Conservation (phyloP, 129 eudicot genomes). For the Centaurea solstitialis region DNA sequence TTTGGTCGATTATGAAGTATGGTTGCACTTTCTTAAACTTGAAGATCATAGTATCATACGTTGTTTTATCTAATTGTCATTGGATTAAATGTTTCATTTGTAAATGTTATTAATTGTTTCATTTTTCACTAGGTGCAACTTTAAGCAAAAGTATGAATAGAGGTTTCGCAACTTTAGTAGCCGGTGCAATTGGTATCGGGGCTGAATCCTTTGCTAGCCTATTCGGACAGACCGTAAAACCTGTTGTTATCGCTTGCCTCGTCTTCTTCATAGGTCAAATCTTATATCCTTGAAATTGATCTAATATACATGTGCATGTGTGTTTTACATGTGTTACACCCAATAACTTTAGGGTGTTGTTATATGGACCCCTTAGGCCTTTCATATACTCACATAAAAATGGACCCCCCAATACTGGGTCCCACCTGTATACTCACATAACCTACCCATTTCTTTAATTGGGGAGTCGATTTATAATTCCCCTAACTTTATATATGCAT, state of each 20-base stretch:
- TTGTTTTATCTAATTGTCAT: background rate
- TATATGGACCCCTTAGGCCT: too few relatives aligned
- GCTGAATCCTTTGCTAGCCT: constrained; percentile 47
- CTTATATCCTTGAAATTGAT: background rate
- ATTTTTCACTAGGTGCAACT: constrained; percentile 47
- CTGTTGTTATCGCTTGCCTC: constrained; percentile 40
- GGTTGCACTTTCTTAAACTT: too few relatives aligned
- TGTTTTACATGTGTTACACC: background rate
- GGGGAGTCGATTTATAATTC: too few relatives aligned
- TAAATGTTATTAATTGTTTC: background rate
- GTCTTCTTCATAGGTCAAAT: constrained; percentile 54
- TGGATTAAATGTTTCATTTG: background rate
- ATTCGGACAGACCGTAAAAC: constrained; percentile 50
- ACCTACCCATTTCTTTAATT: too few relatives aligned
- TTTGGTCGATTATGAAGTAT: too few relatives aligned
- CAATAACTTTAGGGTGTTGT: background rate
- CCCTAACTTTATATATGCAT: too few relatives aligned
- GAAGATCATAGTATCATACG: too few relatives aligned
- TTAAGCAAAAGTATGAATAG: constrained; percentile 53
- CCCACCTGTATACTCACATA: too few relatives aligned
- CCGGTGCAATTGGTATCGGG: constrained; percentile 58
- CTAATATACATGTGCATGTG: too few relatives aligned
- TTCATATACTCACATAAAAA: too few relatives aligned
- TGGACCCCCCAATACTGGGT: too few relatives aligned
- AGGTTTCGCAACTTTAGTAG: constrained; percentile 53